Base-by-base conservation (phyloP, 1,284 basidiomycete genomes). In the Schizophyllum commune region DNA sequence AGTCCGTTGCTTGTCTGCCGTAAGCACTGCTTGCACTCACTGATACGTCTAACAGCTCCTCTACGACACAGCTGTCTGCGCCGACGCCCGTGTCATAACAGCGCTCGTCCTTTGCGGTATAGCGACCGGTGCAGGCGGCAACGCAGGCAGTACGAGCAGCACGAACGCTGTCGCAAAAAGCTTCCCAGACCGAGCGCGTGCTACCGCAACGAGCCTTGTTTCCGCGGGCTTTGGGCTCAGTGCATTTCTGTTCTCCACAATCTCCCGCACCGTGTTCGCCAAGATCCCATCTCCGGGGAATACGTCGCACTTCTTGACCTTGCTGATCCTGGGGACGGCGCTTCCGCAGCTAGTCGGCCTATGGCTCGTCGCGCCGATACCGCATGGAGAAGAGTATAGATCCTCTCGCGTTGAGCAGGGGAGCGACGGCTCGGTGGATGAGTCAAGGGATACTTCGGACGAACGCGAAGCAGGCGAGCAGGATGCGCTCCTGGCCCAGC, bases 141-240 rank as follows among this genome's bases (percentile, higher is more conserved):
- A 84, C 65, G 84, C 77, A 0, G 86, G 85, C 0, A 66, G 86
- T 21, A 73, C 75, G 1, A 76, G 81, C 39, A 74, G 81, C 1
- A 76, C 88, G 51, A 90, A 89, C 65, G 75, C 83, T 5, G 86
- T 85, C 0, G 88, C 87, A 0, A 90, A 86, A 67, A 81, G 80
- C 60, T 89, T 88, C 64, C 79, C 82, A 0, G 80, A 84, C 61
- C 69, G 67, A 39, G 70, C 74, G 33, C 79, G 91, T 39, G 91
- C 86, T 1, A 83, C 86, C 0, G 83, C 86, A 0, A 90, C 88
- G 1, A 87, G 86, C 2, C 70, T 90, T 13, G 90, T 93, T 19
- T 75, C 92, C 17, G 89, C 89, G 0, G 92, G 89, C n/a, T 92
- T 92, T 63, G 92, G 92, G 0, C 79, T 94, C 5, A 91, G 89